Evolutionary conservation across 2,329 filamentous ascomycete genomes (phyloP), one percentile per base, ranked within the genome.

Genomic region (Aspergillus fumigatus): DNA sequence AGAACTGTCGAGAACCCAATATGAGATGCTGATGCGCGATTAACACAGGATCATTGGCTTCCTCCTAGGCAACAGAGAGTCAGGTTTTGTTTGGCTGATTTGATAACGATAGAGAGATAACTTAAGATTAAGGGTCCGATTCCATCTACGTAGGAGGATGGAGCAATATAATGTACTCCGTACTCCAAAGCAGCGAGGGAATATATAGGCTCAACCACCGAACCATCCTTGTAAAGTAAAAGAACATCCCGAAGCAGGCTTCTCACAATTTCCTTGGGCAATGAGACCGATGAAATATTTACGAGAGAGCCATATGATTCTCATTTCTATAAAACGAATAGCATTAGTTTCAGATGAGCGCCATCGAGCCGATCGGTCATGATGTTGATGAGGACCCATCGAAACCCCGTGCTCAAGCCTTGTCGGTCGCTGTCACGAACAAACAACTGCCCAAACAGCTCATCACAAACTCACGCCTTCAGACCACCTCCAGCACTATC

Each of bases 381-480:
- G 32, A 38, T 38, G 32, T 38, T 7, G 32, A 38, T 14, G 32
- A 38, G 32, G 32, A 17, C 32, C 32, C 32, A 38, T 38, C 32
- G n/a, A 19, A 14, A 29, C 23, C 19, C 49, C 29, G 49, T 51
- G 49, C 29, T 51, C 10, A 4, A 29, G 27, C 49, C 25, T 38
- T 41, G 29, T 35, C 25, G 27, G 23, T 35, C 25, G 25, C 48
- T 27, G 48, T 23, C 14, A 19, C 26, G 48, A 10, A 54, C 55
- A 51, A 57, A 48, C 55, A 29, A 47, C 48, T 50, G 47, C 51
- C 45, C 51, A 56, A 27, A 51, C 45, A 51, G 48, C 50, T 53
- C 38, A 43, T 35, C 38, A 17, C 40, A 32, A 35, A 35, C 26
- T 40, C 49, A 51, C 7, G 29, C 14, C 49, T 51, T 51, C 29